Base-by-base conservation (phyloP, 805 yeast genomes). In the Saccharomyces eubayanus region DNA sequence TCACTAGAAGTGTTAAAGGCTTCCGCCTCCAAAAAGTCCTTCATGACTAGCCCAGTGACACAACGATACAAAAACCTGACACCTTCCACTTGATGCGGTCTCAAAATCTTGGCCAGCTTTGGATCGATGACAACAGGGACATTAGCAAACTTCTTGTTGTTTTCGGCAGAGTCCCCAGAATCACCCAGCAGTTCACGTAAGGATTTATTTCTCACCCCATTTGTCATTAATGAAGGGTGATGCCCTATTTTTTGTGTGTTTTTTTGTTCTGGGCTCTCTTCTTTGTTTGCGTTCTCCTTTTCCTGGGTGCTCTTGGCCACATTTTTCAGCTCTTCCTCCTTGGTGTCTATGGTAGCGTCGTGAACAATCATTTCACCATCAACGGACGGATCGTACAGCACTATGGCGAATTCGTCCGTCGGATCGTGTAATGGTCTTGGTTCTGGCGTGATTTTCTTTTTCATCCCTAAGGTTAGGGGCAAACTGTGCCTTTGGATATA, bases 41-140 rank as follows among this genome's bases (percentile, higher is more conserved):
- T 69, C 72, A 70, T 69, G 2, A 85, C 79, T 31, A 91, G 71
- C 0, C 99, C 99, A 1, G 97, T 79, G 0, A 96, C 89, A 70
- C 99, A 92, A 53, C 91, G 73, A 64, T 90, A 94, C 54, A 94
- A 72, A 66, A 94, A 94, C 67, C 88, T 82, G 46, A 92, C 97
- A 58, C 99, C 99, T 49, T 92, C 96, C 4, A 94, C 84, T 69
- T 94, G 99, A 74, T 94, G 99, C 0, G 99, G 99, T 59, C 99
- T 80, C 48, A 94, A 74, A 46, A 89, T 84, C 64, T 87, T 87
- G 24, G 94, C 82, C 31, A 94, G 74, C 55, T 78, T 79, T 0
- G 99, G 99, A 67, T 94, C 99, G 48, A 94, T 87, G 0, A 94
- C 97, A 6, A 94, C 98, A 0, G 99, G 96, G 8, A 94, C 97